A percentile compares a stretch with the other conserved stretches of the same genome.
Evolutionary conservation across 306 rosid species (phyloP).

Genomic region (Casuarina cunninghamiana): DNA sequence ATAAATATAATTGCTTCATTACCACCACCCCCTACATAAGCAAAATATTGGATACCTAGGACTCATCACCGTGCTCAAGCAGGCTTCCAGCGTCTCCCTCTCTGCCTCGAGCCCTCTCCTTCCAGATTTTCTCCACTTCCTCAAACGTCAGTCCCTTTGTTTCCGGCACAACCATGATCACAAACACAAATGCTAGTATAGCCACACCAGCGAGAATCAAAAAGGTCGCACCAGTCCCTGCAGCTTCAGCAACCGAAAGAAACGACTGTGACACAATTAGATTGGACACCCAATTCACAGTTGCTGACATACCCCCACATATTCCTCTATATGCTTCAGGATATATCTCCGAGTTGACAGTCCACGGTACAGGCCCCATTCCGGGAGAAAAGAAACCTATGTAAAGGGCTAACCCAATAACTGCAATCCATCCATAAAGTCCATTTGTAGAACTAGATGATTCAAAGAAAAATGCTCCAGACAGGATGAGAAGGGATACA

Average conservation of each 20-base stretch:
- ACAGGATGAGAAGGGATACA: slow-evolving; percentile 57
- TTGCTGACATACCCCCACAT: slow-evolving; percentile 96
- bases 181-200: slow-evolving; percentile 62
- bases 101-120: slow-evolving; percentile 71
- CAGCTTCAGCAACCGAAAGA: slow-evolving; percentile 63
- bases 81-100: slow-evolving; percentile 47
- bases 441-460: slow-evolving; percentile 48
- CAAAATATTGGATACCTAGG: slow-evolving; percentile 9
- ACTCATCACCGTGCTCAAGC: slow-evolving; percentile 41
- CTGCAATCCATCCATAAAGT: slow-evolving; percentile 67
- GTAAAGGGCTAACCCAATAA: slow-evolving; percentile 68
- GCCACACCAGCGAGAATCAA: slow-evolving; percentile 67
- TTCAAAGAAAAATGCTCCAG: slow-evolving; percentile 50
- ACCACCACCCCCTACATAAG: not conserved
- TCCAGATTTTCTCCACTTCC: slow-evolving; percentile 90
- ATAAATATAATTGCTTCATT: too few relatives aligned
- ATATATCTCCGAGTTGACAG: slow-evolving; percentile 87
- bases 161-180: slow-evolving; percentile 63
- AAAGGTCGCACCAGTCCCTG: slow-evolving; percentile 78
- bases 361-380: slow-evolving; percentile 97
- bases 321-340: slow-evolving; percentile 80
- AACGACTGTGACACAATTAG: slow-evolving; percentile 74
- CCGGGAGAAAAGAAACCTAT: slow-evolving; percentile 82
- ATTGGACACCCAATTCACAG: slow-evolving; percentile 87
- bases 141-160: slow-evolving; percentile 88